Evolutionary conservation across 306 rosid species (phyloP).

Genomic region (Dalbergia oliveri): DNA sequence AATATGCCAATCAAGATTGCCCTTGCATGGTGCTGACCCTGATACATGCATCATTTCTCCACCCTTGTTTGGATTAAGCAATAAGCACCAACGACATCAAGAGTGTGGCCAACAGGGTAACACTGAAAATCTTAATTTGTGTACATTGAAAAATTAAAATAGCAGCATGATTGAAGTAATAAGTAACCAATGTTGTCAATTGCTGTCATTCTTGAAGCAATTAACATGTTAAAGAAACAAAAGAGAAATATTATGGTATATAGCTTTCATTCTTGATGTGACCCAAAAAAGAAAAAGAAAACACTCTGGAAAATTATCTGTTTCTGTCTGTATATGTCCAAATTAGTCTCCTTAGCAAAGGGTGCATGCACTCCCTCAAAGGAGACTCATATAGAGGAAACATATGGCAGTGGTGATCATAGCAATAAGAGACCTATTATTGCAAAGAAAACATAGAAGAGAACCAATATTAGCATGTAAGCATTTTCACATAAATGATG

Average conservation of each 20-base stretch:
- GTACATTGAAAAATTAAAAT: slow-evolving; percentile 5
- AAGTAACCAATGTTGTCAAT: slow-evolving; percentile 30
- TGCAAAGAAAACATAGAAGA: slow-evolving; percentile 22
- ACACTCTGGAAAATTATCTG: neutral
- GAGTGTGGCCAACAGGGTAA: slow-evolving; percentile 27
- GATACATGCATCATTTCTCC: slow-evolving; percentile 26
- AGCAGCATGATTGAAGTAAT: slow-evolving; percentile 8
- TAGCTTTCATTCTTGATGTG: slow-evolving; percentile 40
- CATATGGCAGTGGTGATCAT: slow-evolving; percentile 44
- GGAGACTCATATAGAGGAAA: slow-evolving; percentile 43
- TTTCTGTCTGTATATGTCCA: slow-evolving; percentile 22
- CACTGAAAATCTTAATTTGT: slow-evolving; percentile 25
- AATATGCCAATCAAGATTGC: slow-evolving; percentile 36
- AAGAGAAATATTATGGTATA: neutral
- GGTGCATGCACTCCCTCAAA: slow-evolving; percentile 4
- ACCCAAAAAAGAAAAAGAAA: neutral
- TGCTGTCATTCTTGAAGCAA: slow-evolving; percentile 25
- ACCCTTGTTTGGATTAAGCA: neutral
- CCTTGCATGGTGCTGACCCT: slow-evolving; percentile 14
- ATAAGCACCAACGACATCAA: slow-evolving; percentile 15
- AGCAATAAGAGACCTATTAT: slow-evolving; percentile 56
- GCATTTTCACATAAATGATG: slow-evolving; percentile 15
- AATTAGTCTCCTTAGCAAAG: slow-evolving; percentile 22
- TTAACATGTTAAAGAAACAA: neutral
- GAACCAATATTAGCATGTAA: slow-evolving; percentile 11